Base-by-base conservation (phyloP, 225 moss, liverwort and hornwort genomes). In the Straminergon stramineum region DNA sequence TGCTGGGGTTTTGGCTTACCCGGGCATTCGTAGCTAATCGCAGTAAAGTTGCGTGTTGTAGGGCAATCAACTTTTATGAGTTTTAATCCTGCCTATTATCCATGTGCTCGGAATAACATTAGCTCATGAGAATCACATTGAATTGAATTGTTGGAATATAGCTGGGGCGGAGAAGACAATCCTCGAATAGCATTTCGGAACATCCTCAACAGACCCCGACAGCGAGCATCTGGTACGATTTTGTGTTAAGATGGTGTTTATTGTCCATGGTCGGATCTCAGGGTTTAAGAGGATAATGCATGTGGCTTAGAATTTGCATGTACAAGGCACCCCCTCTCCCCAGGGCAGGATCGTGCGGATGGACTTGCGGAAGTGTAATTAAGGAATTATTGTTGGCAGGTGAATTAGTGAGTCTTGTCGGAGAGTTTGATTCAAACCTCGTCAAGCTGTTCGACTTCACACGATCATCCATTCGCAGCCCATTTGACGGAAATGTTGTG, bases 401-500 rank as follows among this genome's bases (percentile, higher is more conserved):
- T 91, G 98, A 98, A 93, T 92, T 96, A 57, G 96, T 97, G 77
- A 98, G 93, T 81, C 94, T 98, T 79, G 94, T 98, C 37, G 98
- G 98, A 37, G 96, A 98, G 69, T 97, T 96, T 75, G 97, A 96
- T 91, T 92, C 97, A 17, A 87, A 92, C 66, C 75, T 95, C 66
- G 94, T 94, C 85, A 98, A 98, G 93, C 87, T 93, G 53, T 98
- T 98, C 90, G 98, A 98, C 84, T 98, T 98, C 89, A 97, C 98
- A 35, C 93, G 98, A 65, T 96, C 98, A 79, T 97, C 97, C 31
- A 89, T 98, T 90, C 96, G 96, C 63, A 96, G 96, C 78, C 96
- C 98, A 24, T 98, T 98, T 90, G 98, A 98, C 93, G 97, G 97
- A 68, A 98, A 98, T 88, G 96, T 97, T 65, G 96, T 98, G 45